Conservation (phyloP, 306 rosid genomes). For the Acacia acuminata region DNA sequence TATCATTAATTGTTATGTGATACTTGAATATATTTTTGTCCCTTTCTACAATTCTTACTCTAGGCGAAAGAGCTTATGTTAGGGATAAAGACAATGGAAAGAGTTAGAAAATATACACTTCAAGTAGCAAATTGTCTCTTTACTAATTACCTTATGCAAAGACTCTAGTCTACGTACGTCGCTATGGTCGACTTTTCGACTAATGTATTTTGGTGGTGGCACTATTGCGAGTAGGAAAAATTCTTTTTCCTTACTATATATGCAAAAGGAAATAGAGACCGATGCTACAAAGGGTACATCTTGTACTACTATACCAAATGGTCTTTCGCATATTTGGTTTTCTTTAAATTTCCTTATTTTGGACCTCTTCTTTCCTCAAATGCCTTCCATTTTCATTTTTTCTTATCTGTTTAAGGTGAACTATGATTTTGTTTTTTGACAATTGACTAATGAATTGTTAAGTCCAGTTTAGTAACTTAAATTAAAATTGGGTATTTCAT, state of each 20-base stretch:
- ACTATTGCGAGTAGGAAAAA: background rate
- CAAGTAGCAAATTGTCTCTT: conserved; percentile 49
- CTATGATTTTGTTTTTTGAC: background rate
- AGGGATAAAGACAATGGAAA: conserved; percentile 61
- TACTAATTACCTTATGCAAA: background rate
- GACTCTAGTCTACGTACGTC: background rate
- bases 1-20: too few relatives aligned
- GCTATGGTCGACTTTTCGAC: conserved; percentile 23
- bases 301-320: too few relatives aligned
- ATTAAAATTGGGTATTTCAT: too few relatives aligned
- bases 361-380: background rate
- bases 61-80: conserved; percentile 82
- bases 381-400: background rate
- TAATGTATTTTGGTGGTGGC: background rate
- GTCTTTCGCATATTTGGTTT: too few relatives aligned
- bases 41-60: conserved; percentile 19
- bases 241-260: too few relatives aligned
- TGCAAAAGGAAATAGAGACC: too few relatives aligned
- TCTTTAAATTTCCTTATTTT: too few relatives aligned
- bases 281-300: too few relatives aligned
- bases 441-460: too few relatives aligned
- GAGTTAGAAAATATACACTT: conserved; percentile 76
- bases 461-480: too few relatives aligned
- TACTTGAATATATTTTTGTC: background rate
- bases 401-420: background rate